These are phyloP conservation scores for Phytopythium delawarense DNA, from an alignment of 352 stramenopile species.

Conservation along the genomic window DNA sequence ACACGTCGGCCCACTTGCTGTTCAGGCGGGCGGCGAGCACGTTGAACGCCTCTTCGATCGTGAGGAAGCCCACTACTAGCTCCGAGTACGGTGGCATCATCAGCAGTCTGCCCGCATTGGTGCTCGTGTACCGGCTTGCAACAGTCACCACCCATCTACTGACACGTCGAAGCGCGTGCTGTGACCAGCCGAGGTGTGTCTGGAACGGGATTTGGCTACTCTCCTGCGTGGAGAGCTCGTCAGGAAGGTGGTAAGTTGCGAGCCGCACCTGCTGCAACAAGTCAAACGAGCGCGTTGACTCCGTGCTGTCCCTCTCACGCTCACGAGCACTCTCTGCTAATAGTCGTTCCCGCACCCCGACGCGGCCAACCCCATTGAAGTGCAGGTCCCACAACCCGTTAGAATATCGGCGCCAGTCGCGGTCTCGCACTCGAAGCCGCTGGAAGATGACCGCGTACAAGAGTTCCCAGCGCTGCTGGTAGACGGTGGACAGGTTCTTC, in stretches of 20 bases:
- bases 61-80: not conserved
- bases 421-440: not conserved
- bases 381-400: not conserved
- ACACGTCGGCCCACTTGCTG: not conserved
- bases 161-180: not conserved
- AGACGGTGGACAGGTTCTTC: not conserved
- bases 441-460: not conserved
- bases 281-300: not conserved
- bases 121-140: not conserved
- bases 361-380: not conserved
- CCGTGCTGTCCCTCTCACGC: not conserved
- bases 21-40: not conserved
- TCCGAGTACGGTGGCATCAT: not conserved
- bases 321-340: not conserved
- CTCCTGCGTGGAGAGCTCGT: not conserved
- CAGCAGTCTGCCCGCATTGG: not conserved
- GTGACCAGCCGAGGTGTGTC: not conserved
- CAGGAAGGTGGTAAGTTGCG: not conserved
- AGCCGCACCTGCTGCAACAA: no score
- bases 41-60: conserved; percentile 1
- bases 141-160: not conserved
- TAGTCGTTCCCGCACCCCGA: not conserved
- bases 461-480: not conserved
- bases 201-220: not conserved
- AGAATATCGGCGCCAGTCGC: not conserved